These are phyloP conservation scores for Entelexis paramagnoliae DNA, from an alignment of 1,139 yeast genomes.

Conservation along the genomic window DNA sequence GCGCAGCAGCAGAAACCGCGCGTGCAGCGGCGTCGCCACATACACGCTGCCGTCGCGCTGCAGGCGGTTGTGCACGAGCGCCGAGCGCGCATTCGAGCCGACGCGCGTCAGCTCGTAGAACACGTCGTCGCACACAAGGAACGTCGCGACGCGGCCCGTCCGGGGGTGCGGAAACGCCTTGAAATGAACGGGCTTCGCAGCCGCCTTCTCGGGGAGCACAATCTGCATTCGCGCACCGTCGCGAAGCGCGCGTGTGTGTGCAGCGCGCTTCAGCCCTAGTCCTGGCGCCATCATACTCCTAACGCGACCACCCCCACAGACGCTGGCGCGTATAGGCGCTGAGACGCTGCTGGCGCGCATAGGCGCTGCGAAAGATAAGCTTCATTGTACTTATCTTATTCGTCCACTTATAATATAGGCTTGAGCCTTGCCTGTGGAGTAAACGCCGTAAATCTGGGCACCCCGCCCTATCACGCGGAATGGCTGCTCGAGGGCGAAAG, in stretches of 20 bases:
- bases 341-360: too few species aligned
- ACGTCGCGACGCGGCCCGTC: constrained; percentile 25
- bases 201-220: constrained; percentile 14
- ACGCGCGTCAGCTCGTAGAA: constrained; percentile 27
- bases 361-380: too few species aligned
- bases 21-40: constrained; percentile 30
- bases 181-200: constrained; percentile 8
- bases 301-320: too few species aligned
- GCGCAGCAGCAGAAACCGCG: constrained; percentile 28
- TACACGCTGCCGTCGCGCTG: constrained; percentile 25
- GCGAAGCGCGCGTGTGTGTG: background rate
- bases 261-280: background rate
- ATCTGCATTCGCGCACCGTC: constrained; percentile 8
- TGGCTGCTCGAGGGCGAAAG: too few species aligned
- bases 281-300: background rate
- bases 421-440: too few species aligned
- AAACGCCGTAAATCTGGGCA: too few species aligned
- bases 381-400: too few species aligned
- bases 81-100: constrained; percentile 22
- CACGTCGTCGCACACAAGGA: constrained; percentile 11
- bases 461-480: too few species aligned
- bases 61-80: constrained; percentile 19
- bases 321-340: too few species aligned
- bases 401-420: too few species aligned
- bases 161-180: constrained; percentile 27